A percentile compares a stretch with the other conserved stretches of the same genome.
phyloP scores from a whole-genome alignment of 2,329 filamentous ascomycete genomes.

The Penicillium italicum region DNA sequence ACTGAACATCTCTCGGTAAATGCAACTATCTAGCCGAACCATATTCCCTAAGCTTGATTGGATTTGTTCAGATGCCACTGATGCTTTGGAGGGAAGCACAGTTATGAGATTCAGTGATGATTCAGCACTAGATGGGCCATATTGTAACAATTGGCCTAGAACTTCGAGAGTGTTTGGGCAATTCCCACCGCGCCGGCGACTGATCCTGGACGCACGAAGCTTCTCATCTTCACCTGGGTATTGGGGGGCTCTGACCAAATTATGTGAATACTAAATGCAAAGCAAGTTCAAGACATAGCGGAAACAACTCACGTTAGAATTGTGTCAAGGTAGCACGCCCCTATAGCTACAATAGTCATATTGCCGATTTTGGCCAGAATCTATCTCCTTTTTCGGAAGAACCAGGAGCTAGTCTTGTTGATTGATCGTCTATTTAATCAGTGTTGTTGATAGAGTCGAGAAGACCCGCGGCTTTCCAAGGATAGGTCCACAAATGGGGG shows the following conservation, averaged over 20 bases:
- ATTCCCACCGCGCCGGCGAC: conserved; percentile 66
- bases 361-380: not conserved
- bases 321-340: conserved; percentile 68
- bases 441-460: not conserved
- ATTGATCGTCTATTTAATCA: not conserved
- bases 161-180: conserved; percentile 69
- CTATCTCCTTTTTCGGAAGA: not conserved
- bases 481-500: too few species aligned
- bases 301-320: conserved; percentile 56
- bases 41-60: conserved; percentile 50
- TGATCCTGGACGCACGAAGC: conserved; percentile 59
- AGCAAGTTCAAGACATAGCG: not conserved
- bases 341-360: conserved; percentile 60
- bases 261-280: not conserved
- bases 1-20: conserved; percentile 54
- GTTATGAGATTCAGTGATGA: conserved; percentile 39
- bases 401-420: too few species aligned
- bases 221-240: conserved; percentile 71
- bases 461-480: not conserved
- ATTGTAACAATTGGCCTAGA: conserved; percentile 57
- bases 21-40: conserved; percentile 54
- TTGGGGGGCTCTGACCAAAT: conserved; percentile 39
- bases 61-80: conserved; percentile 53
- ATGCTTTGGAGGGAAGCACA: conserved; percentile 53
- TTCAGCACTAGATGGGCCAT: conserved; percentile 3